phyloP scores from a whole-genome alignment of 192 early-diverging fungal genomes.

The Oehlia diaphana region DNA sequence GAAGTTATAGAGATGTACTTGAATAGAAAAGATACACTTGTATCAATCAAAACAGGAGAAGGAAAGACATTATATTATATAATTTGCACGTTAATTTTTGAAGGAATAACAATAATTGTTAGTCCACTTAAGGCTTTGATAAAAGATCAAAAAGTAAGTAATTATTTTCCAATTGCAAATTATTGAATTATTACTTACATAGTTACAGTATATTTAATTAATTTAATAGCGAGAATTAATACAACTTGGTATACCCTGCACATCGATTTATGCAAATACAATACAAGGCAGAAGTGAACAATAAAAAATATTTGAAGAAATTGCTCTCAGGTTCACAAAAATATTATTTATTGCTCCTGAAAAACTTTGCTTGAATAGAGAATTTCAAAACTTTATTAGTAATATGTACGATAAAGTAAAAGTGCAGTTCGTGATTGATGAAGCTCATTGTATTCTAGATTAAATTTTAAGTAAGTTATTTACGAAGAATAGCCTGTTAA shows the following conservation, averaged over 20 bases:
- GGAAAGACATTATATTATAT: neutral
- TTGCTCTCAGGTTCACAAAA: neutral
- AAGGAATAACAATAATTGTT: neutral
- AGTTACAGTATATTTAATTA: neutral
- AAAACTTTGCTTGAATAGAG: neutral
- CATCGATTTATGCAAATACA: neutral
- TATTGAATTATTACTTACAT: neutral
- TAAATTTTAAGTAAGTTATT: neutral
- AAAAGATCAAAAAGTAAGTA: neutral
- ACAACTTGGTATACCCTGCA: neutral
- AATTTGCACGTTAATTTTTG: neutral
- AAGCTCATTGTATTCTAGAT: neutral
- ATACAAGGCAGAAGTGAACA: neutral
- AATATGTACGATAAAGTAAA: neutral
- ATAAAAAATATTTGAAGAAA: conserved; percentile 7
- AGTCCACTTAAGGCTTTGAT: neutral
- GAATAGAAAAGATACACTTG: neutral
- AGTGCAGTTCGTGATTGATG: neutral
- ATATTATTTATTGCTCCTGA: neutral
- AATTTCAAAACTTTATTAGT: neutral
- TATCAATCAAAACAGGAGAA: neutral
- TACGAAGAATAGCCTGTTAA: neutral
- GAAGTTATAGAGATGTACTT: neutral
- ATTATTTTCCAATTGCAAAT: neutral
- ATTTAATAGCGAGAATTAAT: neutral